These are phyloP conservation scores for Inonotus hispidus DNA, from an alignment of 1,284 basidiomycete species.

Conservation along the genomic window DNA sequence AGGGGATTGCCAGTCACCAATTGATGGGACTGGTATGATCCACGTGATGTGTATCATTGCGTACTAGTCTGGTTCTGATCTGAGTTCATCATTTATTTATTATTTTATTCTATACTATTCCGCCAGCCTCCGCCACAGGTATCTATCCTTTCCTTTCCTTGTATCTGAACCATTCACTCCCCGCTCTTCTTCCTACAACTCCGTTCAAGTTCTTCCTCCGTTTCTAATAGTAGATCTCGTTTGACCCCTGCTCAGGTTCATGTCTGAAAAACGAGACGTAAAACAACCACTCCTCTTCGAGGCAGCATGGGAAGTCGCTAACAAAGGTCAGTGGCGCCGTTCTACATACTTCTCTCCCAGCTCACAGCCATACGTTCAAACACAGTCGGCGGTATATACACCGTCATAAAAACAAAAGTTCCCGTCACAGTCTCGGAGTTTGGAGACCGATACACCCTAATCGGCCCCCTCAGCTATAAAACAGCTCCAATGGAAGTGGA, in stretches of 20 bases:
- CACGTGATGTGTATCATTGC: no score
- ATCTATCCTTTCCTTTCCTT: no score
- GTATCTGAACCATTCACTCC: no score
- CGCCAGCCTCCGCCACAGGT: no score
- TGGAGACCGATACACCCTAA: conserved; percentile 87
- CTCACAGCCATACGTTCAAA: neutral
- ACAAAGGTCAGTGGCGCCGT: conserved; percentile 50
- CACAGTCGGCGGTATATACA: conserved; percentile 94
- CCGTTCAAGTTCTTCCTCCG: no score
- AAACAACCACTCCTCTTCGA: conserved; percentile 80
- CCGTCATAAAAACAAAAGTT: conserved; percentile 98
- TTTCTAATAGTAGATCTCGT: no score
- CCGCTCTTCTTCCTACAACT: no score
- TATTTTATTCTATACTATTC: no score
- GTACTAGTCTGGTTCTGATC: no score
- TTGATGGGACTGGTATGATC: no score
- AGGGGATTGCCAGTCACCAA: no score
- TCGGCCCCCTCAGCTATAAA: conserved; percentile 96
- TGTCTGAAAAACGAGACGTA: conserved; percentile 58
- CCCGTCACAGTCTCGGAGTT: conserved; percentile 95
- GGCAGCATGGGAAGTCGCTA: conserved; percentile 91
- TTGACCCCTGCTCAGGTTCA: neutral
- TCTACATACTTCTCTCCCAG: conserved; percentile 14
- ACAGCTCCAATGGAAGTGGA: conserved; percentile 98
- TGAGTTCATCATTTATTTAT: no score